phyloP scores from a whole-genome alignment of 345 rosid species.

The Kernera saxatilis region DNA sequence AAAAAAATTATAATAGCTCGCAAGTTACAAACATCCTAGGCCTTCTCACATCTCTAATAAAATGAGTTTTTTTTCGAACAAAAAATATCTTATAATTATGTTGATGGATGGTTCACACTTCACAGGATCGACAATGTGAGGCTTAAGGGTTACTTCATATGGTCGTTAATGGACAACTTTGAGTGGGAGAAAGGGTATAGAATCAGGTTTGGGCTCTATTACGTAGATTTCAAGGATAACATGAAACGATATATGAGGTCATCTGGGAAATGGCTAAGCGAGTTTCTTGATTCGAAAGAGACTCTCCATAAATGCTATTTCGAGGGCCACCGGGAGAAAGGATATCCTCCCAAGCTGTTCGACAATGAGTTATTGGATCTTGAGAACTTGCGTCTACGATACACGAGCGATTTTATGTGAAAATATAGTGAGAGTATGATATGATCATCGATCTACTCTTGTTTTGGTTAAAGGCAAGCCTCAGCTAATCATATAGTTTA shows the following conservation, averaged over 20 bases:
- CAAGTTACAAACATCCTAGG: background rate
- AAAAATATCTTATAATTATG: background rate
- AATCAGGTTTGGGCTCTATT: conserved; percentile 38
- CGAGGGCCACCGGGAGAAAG: conserved; percentile 24
- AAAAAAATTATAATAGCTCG: background rate
- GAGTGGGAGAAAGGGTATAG: conserved; percentile 45
- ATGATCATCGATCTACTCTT: conserved; percentile 13
- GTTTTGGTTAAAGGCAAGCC: background rate
- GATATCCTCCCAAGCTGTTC: conserved; percentile 20
- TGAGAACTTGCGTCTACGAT: background rate
- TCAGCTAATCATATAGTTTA: conserved; percentile 7
- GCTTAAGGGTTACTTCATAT: conserved; percentile 45
- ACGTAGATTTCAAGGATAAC: conserved; percentile 32
- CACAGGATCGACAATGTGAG: conserved; percentile 27
- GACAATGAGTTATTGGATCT: conserved; percentile 4
- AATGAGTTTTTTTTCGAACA: background rate
- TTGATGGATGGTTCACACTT: background rate
- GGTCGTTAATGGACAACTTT: conserved; percentile 55
- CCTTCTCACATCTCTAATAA: background rate
- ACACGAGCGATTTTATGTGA: conserved; percentile 26
- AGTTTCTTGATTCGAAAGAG: conserved; percentile 21
- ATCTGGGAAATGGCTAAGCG: conserved; percentile 31
- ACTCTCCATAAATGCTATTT: conserved; percentile 20
- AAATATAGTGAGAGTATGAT: background rate
- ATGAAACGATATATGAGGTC: conserved; percentile 37